phyloP scores from a whole-genome alignment of 257 asterid species.

The Paulownia fortunei region DNA sequence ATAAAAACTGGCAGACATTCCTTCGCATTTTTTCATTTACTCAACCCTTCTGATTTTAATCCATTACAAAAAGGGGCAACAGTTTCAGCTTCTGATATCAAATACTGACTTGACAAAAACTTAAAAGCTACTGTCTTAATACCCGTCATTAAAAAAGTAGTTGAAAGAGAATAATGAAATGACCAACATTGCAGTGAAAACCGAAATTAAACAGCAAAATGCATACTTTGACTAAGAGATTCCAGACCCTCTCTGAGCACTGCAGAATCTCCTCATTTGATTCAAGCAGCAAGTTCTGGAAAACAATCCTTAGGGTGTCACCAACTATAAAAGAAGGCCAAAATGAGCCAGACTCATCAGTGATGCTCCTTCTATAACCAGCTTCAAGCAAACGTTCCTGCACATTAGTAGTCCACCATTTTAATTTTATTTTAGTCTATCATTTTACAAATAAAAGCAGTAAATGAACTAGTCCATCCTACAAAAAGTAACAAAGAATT shows the following conservation, averaged over 20 bases:
- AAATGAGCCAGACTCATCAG: slow-evolving; percentile 71
- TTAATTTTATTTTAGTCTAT: background rate
- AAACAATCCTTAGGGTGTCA: slow-evolving; percentile 95
- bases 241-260: slow-evolving; percentile 97
- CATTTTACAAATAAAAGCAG: slow-evolving; percentile 17
- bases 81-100: slow-evolving; percentile 2
- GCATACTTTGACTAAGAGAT: slow-evolving; percentile 81
- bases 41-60: slow-evolving; percentile 6
- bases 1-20: background rate
- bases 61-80: background rate
- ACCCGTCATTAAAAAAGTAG: background rate
- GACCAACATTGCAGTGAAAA: slow-evolving; percentile 20
- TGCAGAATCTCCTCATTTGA: slow-evolving; percentile 85
- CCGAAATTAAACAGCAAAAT: slow-evolving; percentile 16
- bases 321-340: slow-evolving; percentile 98
- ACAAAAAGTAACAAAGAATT: background rate
- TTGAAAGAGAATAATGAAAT: slow-evolving; percentile 14
- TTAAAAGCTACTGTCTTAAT: background rate
- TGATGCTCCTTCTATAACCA: slow-evolving; percentile 70
- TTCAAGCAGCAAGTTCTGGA: slow-evolving; percentile 96
- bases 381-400: slow-evolving; percentile 99
- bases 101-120: background rate
- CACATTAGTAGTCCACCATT: slow-evolving; percentile 36
- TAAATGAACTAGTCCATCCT: slow-evolving; percentile 16
- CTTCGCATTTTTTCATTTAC: background rate